Base-by-base conservation (phyloP, 176 grass and related monocot genomes). In the Oryza glumipatula region DNA sequence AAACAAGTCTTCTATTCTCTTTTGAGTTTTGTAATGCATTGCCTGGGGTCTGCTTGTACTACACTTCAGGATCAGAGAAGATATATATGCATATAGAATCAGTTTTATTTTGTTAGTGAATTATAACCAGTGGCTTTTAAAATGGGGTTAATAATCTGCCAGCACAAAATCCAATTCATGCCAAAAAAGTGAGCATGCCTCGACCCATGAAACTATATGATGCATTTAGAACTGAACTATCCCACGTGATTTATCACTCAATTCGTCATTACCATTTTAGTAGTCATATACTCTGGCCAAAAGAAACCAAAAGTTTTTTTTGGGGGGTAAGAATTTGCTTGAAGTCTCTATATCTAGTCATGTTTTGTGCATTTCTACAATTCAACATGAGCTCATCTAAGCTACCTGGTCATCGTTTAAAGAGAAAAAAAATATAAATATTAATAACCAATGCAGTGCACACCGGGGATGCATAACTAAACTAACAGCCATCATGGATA, bases 401-500 rank as follows among this genome's bases (percentile, higher is more conserved):
- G 17, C 43, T 24, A 80, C 39, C 73, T 63, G 35, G 67, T 10
- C 43, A 86, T 63, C 24, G 74, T 78, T 10, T 38, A 78, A 6
- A 67, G 4, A 63, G 17, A 86, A 76, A 65, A 65, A 71, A 78
- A 68, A 4, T 32, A 79, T 24, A 9, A 68, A 36, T 5, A 52
- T 2, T 15, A 68, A 21, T 24, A 67, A 58, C 22, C 60, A 68
- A 82, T 68, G 21, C 43, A 73, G 73, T 4, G 2, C 22, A 69
- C 30, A 86, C 7, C 32, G 38, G n/a, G 78, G 36, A 73, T 83
- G 48, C 39, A 65, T 63, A 73, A 63, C 74, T 68, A 74, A 61
- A 56, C 79, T 83, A 79, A 74, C 60, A 82, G 35, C 38, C 30
- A 69, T 79, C 84, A 90, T 79, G 39, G 30, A 9, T 28, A 48